Percentiles rank a stretch among this genome's conserved stretches.
Evolutionary conservation across 441 rosid genomes (phyloP).

Genomic region (Hypseocharis bilobata): DNA sequence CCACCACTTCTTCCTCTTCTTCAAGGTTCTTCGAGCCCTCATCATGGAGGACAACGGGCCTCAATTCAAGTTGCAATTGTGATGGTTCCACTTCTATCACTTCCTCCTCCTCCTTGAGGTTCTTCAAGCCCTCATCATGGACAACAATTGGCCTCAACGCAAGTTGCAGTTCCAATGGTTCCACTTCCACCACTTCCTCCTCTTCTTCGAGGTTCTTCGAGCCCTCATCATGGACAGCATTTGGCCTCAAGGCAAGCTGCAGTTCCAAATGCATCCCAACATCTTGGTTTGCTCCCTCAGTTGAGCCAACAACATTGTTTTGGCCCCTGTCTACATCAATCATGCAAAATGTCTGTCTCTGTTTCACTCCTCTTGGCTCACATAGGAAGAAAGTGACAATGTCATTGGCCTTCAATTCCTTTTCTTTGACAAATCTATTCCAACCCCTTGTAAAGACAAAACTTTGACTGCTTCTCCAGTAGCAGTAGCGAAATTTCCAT

Average conservation of each 20-base stretch:
- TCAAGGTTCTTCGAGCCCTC: too few relatives aligned
- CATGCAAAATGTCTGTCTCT: constrained; percentile 27
- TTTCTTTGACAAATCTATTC: constrained; percentile 46
- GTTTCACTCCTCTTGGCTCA: constrained; percentile 14
- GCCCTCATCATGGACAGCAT: not conserved
- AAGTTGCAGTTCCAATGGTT: not conserved
- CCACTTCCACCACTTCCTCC: constrained; percentile 1
- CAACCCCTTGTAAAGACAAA: constrained; percentile 61
- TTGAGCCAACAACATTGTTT: not conserved
- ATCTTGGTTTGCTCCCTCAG: not conserved
- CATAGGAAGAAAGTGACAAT: constrained; percentile 32
- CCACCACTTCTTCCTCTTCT: too few relatives aligned
- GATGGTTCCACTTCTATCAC: too few relatives aligned
- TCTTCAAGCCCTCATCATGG: not conserved
- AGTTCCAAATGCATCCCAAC: constrained; percentile 15
- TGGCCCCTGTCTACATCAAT: constrained; percentile 26
- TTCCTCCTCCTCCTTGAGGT: not conserved
- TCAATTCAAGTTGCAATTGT: too few relatives aligned
- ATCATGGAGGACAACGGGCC: too few relatives aligned
- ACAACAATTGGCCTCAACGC: not conserved
- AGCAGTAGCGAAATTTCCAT: constrained; percentile 62
- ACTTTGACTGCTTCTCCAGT: constrained; percentile 56
- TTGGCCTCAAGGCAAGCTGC: constrained; percentile 18
- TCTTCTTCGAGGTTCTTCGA: not conserved
- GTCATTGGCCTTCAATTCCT: constrained; percentile 34